These are phyloP conservation scores for Malus hybrid DNA, from an alignment of 331 rosid genomes.

Conservation along the genomic window DNA sequence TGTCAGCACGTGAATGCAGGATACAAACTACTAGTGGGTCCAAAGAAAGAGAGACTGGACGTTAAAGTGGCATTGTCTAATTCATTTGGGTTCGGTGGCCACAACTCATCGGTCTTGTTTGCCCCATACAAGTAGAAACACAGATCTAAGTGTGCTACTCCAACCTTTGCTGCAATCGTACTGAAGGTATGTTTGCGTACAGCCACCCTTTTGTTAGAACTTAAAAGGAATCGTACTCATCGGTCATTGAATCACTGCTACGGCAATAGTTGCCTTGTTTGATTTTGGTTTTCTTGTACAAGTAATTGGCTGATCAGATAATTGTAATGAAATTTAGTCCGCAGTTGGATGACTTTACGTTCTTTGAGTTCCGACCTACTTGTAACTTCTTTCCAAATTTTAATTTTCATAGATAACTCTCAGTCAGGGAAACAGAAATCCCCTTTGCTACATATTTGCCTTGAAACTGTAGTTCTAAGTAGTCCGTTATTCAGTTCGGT, in stretches of 20 bases:
- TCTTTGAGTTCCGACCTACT: not conserved
- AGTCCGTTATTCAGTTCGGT: too few species aligned
- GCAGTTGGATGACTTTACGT: not conserved
- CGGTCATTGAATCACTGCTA: conserved; percentile 13
- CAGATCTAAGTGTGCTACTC: not conserved
- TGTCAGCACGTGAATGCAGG: conserved; percentile 35
- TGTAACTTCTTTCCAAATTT: not conserved
- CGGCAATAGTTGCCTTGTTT: conserved; percentile 22
- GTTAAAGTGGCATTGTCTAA: conserved; percentile 87
- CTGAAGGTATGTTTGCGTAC: conserved; percentile 23
- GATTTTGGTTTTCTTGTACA: conserved; percentile 31
- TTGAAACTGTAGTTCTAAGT: too few species aligned
- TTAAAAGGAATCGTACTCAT: not conserved
- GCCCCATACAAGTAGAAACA: too few species aligned
- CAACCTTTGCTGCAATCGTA: conserved; percentile 18
- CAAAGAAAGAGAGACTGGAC: conserved; percentile 77
- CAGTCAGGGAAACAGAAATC: too few species aligned
- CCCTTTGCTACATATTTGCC: too few species aligned
- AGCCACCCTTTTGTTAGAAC: not conserved
- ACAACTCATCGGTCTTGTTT: conserved; percentile 55
- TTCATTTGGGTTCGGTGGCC: conserved; percentile 97
- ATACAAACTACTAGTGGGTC: conserved; percentile 69
- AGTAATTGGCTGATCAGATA: conserved; percentile 13
- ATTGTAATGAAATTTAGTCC: conserved; percentile 19
- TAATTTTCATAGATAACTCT: not conserved